Conservation (phyloP, 1,284 basidiomycete genomes). For the Malassezia arunalokei region DNA sequence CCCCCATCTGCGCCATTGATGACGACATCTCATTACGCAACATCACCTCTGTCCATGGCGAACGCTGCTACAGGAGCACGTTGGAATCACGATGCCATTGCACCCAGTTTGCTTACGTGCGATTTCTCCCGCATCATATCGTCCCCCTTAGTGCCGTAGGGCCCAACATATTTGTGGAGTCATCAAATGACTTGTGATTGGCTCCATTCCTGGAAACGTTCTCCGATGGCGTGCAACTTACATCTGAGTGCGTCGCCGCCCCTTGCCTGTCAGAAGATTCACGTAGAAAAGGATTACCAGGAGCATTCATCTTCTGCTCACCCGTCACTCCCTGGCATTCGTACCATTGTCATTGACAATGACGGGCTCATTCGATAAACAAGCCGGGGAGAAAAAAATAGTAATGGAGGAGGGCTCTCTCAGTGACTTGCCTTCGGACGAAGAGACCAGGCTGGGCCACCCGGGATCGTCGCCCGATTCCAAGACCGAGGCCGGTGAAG, state of each 20-base stretch:
- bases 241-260: neutral
- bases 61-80: neutral
- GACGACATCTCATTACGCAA: neutral
- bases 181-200: neutral
- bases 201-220: neutral
- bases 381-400: neutral
- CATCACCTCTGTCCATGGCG: neutral
- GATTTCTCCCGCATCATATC: neutral
- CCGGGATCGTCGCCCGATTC: neutral
- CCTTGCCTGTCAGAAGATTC: neutral
- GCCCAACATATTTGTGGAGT: neutral
- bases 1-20: neutral
- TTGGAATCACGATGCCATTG: neutral
- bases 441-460: neutral
- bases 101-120: neutral
- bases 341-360: too few species aligned
- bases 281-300: too few species aligned
- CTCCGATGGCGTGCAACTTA: slow-evolving; percentile 6
- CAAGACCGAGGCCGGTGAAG: neutral
- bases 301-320: too few species aligned
- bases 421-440: neutral
- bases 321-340: too few species aligned
- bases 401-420: neutral
- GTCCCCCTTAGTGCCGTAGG: neutral
- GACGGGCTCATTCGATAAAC: too few species aligned